Evolutionary conservation across 257 asterid species (phyloP).

Genomic region (Buddleja alternifolia): DNA sequence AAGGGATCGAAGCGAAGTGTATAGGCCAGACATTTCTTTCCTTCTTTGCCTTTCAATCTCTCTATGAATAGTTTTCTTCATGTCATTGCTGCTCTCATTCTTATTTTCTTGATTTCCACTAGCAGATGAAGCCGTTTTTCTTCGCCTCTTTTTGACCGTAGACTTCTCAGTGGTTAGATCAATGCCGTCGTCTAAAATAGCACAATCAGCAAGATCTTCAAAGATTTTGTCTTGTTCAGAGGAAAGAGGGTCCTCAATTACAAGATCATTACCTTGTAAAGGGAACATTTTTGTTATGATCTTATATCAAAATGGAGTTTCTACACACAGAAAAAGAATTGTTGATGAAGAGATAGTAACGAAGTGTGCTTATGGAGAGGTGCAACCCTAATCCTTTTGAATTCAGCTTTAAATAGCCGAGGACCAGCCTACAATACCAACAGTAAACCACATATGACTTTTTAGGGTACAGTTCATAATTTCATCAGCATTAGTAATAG

Average conservation of each 20-base stretch:
- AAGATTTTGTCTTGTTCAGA: slow-evolving; percentile 18
- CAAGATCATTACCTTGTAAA: slow-evolving; percentile 11
- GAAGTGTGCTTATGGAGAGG: too few species aligned
- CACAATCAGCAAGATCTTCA: slow-evolving; percentile 29
- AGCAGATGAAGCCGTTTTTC: not conserved
- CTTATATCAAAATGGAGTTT: too few species aligned
- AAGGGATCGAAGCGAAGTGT: slow-evolving; percentile 51
- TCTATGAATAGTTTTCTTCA: slow-evolving; percentile 45
- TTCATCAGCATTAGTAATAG: too few species aligned
- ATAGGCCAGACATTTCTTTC: slow-evolving; percentile 60
- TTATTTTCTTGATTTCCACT: not conserved
- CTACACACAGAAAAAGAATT: too few species aligned
- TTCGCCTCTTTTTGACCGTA: slow-evolving; percentile 5
- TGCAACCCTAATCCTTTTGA: too few species aligned
- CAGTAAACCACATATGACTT: slow-evolving; percentile 18
- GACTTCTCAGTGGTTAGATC: not conserved
- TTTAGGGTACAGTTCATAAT: slow-evolving; percentile 5
- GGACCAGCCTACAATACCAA: slow-evolving; percentile 21
- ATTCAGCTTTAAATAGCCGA: not conserved
- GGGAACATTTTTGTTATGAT: slow-evolving; percentile 8
- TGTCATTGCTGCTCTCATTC: not conserved
- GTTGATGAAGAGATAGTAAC: too few species aligned
- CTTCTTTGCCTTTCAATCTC: slow-evolving; percentile 60
- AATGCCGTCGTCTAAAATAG: too few species aligned
- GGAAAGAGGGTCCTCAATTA: slow-evolving; percentile 9